Base-by-base conservation (phyloP, 169 alveolate genomes). In the Eimeria zaria region DNA sequence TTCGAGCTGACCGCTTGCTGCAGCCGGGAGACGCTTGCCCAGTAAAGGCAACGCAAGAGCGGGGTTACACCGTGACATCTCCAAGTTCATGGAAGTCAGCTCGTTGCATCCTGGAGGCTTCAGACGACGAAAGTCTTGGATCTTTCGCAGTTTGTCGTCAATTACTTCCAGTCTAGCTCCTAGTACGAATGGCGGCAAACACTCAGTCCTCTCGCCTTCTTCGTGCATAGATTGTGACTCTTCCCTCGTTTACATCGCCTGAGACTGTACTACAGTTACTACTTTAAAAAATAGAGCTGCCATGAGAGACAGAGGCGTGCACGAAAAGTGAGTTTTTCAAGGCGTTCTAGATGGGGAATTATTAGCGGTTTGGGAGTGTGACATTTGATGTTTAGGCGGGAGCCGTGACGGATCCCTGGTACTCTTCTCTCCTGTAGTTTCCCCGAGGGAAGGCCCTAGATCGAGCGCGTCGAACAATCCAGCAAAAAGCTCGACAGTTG, bases 11-110 rank as follows among this genome's bases (percentile, higher is more conserved):
- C 90, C 33, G 74, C 90, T 48, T 81, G 71, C 69, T 53, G 90
- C 90, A 81, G 90, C 73, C 20, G 51, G 73, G 51, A 81, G 53
- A 53, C 67, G 71, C 51, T 53, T 36, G 33, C 30, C 90, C 36
- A 24, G 51, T 53, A n/a, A 16, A 27, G 71, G 67, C 67, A 33
- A 27, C 74, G 73, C 39, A 48, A 55, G 71, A 11, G n/a, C 64
- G 33, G 74, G 71, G 90, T 12, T 81, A 53, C 90, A 53, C 64
- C 90, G 90, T 81, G 90, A 33, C 74, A 44, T 51, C 46, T 81
- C 90, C 90, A 81, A 81, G 71, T 81, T 51, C 90, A 81, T 81
- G 90, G 69, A 81, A 81, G 90, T 81, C 73, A 81, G 71, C 46
- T 22, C 69, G 30, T 53, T 81, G 33, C 69, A 33, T 20, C 90